phyloP scores from a whole-genome alignment of 2,329 filamentous ascomycete species.

The Ophioceras dolichostomum region DNA sequence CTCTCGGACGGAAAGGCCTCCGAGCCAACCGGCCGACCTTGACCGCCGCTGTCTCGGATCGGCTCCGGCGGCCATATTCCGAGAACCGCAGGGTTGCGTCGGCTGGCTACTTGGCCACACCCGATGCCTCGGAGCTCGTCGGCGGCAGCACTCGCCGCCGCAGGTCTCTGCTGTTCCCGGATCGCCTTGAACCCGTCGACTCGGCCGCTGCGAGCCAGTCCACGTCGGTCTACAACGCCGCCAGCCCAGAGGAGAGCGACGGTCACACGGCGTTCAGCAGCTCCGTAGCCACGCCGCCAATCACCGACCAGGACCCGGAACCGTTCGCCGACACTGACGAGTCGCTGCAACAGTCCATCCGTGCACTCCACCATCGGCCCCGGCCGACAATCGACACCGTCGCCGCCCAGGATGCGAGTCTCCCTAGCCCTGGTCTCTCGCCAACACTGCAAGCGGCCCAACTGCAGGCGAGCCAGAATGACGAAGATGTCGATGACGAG shows the following conservation, averaged over 20 bases:
- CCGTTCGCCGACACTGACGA: constrained; percentile 41
- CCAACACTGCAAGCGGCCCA: constrained; percentile 71
- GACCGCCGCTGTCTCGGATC: constrained; percentile 21
- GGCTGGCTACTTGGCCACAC: constrained; percentile 35
- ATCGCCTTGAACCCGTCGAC: constrained; percentile 31
- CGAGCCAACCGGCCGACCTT: constrained; percentile 15
- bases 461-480: constrained; percentile 25
- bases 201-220: constrained; percentile 26
- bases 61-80: constrained; percentile 19
- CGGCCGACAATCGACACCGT: constrained; percentile 52
- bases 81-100: not conserved
- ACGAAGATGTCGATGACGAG: constrained; percentile 31
- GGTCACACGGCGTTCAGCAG: constrained; percentile 48
- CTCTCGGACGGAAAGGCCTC: constrained; percentile 13
- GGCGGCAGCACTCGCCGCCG: constrained; percentile 19
- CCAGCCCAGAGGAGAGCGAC: constrained; percentile 41
- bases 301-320: constrained; percentile 60
- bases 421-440: constrained; percentile 89
- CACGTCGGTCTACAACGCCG: constrained; percentile 29
- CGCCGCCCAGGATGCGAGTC: constrained; percentile 73
- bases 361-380: constrained; percentile 30
- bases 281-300: constrained; percentile 61
- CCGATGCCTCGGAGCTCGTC: constrained; percentile 40
- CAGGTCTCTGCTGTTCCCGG: constrained; percentile 26
- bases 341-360: constrained; percentile 31